Base-by-base conservation (phyloP, 805 yeast genomes). In the Blastobotrys peoriensis region DNA sequence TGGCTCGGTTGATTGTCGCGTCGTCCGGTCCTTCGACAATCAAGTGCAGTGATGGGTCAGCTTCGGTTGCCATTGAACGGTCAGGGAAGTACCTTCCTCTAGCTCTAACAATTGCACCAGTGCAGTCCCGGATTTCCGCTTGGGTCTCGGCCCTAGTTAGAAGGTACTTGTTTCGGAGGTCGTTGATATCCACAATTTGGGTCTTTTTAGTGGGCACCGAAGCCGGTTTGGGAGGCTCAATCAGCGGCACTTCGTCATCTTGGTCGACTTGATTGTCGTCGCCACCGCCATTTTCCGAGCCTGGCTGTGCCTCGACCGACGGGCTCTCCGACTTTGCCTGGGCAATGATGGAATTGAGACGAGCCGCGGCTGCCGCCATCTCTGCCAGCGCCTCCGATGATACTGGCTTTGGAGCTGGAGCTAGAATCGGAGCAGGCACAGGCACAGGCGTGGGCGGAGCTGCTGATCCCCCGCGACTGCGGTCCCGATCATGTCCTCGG, bases 1-100 rank as follows among this genome's bases (percentile, higher is more conserved):
- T 59, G 2, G 96, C 89, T 60, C 83, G 83, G 53, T 71, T 77
- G n/a, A 63, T 45, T 3, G 54, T 45, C 16, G 53, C 59, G 28
- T 59, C 47, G 4, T 50, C 43, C 51, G 83, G 79, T 60, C 86
- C 95, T 57, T 86, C 86, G 17, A 87, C 84, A 34, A 51, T 55
- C 16, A 63, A 51, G 39, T 57, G 57, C 19, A 63, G 40, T 8
- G 65, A 57, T 6, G 67, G 67, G 19, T 59, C 61, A 21, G 45
- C 40, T 18, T 49, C 57, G 2, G 64, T 57, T 3, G 67, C 64
- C 46, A 47, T 46, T 4, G 58, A 40, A 33, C 53, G 47, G 40
- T 63, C 66, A n/a, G 67, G 67, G 36, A 58, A 63, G 46, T 63
- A 64, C 38, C 62, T 45, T 17, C 68, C 68, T 4, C 58, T 52